Evolutionary conservation across 2,329 filamentous ascomycete genomes (phyloP).

Genomic region (Diaporthe sp.): DNA sequence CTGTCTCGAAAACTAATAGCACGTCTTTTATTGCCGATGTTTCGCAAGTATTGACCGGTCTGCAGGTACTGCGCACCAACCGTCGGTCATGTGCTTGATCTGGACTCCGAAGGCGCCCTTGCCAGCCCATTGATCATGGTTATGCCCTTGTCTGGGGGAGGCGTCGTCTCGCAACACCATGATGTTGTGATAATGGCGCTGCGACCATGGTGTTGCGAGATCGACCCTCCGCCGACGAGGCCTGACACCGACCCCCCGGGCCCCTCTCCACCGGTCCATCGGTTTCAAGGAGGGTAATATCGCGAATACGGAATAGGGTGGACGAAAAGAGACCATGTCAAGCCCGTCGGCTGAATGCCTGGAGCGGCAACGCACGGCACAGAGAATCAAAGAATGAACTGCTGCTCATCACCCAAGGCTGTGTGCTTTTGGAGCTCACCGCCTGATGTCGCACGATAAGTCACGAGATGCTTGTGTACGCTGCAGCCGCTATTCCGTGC

Average conservation of each 20-base stretch:
- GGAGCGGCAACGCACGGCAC: not conserved
- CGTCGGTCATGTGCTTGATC: conserved; percentile 23
- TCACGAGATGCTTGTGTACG: conserved; percentile 11
- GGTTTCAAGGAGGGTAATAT: not conserved
- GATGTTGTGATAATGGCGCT: too few relatives aligned
- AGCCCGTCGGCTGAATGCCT: not conserved
- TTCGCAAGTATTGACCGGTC: conserved; percentile 29
- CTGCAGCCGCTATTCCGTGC: conserved; percentile 1
- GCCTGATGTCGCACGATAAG: conserved; percentile 26
- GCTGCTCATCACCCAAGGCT: not conserved
- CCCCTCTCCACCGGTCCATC: too few relatives aligned
- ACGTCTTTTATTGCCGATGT: conserved; percentile 8
- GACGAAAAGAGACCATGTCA: not conserved
- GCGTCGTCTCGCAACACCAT: conserved; percentile 2
- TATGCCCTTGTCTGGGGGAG: not conserved
- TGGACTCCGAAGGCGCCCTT: not conserved
- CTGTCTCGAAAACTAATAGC: conserved; percentile 5
- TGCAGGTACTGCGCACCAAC: conserved; percentile 22
- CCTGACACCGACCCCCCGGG: not conserved
- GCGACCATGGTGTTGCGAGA: not conserved
- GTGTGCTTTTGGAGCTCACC: conserved; percentile 6
- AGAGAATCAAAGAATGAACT: not conserved
- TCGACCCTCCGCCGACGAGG: not conserved
- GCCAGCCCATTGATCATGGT: conserved; percentile 3
- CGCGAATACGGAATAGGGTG: not conserved